Base-by-base conservation (phyloP, 1,139 yeast genomes). In the Kodamaea fungicola region DNA sequence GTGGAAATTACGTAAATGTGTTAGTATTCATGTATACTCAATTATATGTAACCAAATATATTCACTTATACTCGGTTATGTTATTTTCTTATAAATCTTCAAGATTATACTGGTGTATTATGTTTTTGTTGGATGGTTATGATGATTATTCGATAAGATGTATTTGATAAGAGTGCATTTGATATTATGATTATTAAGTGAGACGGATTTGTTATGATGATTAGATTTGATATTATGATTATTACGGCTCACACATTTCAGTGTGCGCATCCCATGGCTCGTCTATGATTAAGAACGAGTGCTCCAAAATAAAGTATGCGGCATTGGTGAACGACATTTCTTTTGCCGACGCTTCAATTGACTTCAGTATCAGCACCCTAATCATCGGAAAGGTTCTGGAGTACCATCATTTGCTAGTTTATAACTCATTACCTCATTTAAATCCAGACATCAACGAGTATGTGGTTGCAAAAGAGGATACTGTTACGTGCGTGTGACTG, bases 351-450 rank as follows among this genome's bases (percentile, higher is more conserved):
- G 51, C 64, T 3, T 55, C 66, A 6, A 53, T 67, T 8, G 57
- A 63, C 38, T 68, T 65, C 44, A 53, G 62, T 32, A 58, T 68
- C 6, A 60, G 62, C 51, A 71, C 70, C 2, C 49, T 70, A 31
- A 51, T 67, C 23, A 61, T 68, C 29, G 71, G 71, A 2, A 57
- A 57, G 37, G 59, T 64, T 4, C 53, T 62, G 2, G 61, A 59
- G 12, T 63, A 64, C 47, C 54, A 50, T 31, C 44, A 38, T 12
- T 45, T 52, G 27, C 47, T 60, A n/a, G 40, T 44, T 35, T 43
- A 42, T 21, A 49, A 39, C 27, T 41, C 52, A 1, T 28, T 44
- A 10, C 47, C 53, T 4, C 46, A 46, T 34, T 30, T 48, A 19
- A 41, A 43, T 22, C 51, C 54, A 2, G 28, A 38, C 9, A 47